Evolutionary conservation across 768 basidiomycete genomes (phyloP), one percentile per base, ranked within the genome.

Genomic region (Lentinula raphanica): DNA sequence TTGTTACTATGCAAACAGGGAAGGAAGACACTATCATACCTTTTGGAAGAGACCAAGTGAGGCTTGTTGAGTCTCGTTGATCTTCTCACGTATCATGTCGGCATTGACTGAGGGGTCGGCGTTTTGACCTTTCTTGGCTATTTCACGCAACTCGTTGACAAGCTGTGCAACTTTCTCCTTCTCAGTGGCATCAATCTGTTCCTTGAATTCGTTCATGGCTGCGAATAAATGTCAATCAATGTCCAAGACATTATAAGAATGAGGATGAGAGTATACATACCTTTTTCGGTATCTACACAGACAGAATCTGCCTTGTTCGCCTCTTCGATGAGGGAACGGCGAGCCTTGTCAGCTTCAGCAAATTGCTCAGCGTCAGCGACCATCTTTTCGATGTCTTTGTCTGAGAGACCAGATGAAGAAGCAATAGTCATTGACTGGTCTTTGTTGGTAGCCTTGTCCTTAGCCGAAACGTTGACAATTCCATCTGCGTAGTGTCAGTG

Each of bases 311-410:
- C 96, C 78, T 91, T 90, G 83, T 98, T 98, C 40, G 94, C 83
- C 70, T 95, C 92, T 79, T 99, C 97, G 63, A 99, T 98, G 58
- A 98, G 79, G 44, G 79, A 69, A 68, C 88, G 85, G 68, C 95
- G 88, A 49, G 80, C 80, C 79, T 96, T 95, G 77, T 99, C 97
- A 8, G 85, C 73, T 78, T 98, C 97, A 36, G 95, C 94, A 67
- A 84, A 95, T 69, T 92, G 80, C 77, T 99, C 97, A 54, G 96
- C 87, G 65, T 98, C 95, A 2, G 87, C 73, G 50, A 99, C 87
- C 97, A 99, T 99, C 68, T 86, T 86, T 78, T 97, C 94, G 60
- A 98, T 98, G 66, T 99, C 96, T 77, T 88, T 90, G 76, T 98
- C 94, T 62, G 82, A 90, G 54, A 99, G 86, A 69, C 97, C 96